A percentile compares a stretch with the other conserved stretches of the same genome.
Conservation (phyloP, 2,329 filamentous ascomycete genomes). For the Trichoderma pleuroti region DNA sequence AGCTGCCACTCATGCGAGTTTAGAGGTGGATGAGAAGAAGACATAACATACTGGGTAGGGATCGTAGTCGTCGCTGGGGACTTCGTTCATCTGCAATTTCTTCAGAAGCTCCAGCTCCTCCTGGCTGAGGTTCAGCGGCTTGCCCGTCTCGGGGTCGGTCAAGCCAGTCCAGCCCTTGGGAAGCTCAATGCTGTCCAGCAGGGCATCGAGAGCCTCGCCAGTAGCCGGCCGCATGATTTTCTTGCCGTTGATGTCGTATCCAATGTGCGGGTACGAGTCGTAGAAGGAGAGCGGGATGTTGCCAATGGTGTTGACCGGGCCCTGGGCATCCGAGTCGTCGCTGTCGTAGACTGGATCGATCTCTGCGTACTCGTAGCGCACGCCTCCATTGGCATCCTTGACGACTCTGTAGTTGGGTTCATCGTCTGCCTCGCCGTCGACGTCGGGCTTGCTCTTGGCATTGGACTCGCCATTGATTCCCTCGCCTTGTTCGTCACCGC, state of each 20-base stretch:
- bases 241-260: conserved; percentile 98
- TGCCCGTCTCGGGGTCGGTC: conserved; percentile 90
- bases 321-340: conserved; percentile 83
- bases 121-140: conserved; percentile 79
- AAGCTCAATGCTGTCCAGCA: conserved; percentile 93
- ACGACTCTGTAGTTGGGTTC: conserved; percentile 46
- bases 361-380: conserved; percentile 88
- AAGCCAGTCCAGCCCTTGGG: conserved; percentile 97
- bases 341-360: conserved; percentile 95
- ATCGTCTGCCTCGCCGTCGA: conserved; percentile 4
- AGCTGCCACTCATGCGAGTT: background rate
- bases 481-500: background rate
- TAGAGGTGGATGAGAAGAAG: background rate
- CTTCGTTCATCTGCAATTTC: conserved; percentile 83
- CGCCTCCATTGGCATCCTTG: conserved; percentile 84
- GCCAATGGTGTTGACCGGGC: conserved; percentile 84
- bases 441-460: background rate
- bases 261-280: conserved; percentile 96
- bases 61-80: conserved; percentile 84
- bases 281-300: conserved; percentile 94
- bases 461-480: background rate
- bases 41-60: conserved; percentile 79
- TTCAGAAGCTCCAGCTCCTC: conserved; percentile 87
- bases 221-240: conserved; percentile 95
- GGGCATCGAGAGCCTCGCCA: conserved; percentile 85